Percentiles rank a stretch among this genome's conserved stretches.
phyloP scores from a whole-genome alignment of 1,284 basidiomycete species.

The Peniophora sp. region DNA sequence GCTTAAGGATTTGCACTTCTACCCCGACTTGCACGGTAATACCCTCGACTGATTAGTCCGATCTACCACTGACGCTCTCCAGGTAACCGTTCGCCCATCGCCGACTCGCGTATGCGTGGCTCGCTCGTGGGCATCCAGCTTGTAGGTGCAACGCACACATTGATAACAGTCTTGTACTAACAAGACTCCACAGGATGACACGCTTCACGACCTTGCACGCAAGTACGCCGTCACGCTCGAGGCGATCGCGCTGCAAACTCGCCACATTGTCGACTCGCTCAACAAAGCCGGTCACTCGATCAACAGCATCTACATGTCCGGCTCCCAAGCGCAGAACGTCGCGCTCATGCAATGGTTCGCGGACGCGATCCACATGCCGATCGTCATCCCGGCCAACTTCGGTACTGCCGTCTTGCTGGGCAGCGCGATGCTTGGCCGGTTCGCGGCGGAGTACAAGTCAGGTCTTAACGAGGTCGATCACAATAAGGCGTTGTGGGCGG shows the following conservation, averaged over 20 bases:
- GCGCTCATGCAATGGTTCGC: slow-evolving; percentile 86
- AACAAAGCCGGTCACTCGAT: slow-evolving; percentile 84
- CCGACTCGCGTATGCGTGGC: slow-evolving; percentile 89
- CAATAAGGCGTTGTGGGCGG: slow-evolving; percentile 76
- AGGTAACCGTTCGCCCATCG: slow-evolving; percentile 95
- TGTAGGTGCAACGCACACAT: slow-evolving; percentile 24
- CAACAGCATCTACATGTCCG: slow-evolving; percentile 85
- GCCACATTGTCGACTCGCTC: slow-evolving; percentile 92
- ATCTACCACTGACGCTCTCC: slow-evolving; percentile 5
- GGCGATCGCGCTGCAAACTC: slow-evolving; percentile 91
- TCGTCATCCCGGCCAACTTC: slow-evolving; percentile 76
- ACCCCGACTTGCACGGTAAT: slow-evolving; percentile 85
- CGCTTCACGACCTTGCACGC: slow-evolving; percentile 77
- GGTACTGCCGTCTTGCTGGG: slow-evolving; percentile 87
- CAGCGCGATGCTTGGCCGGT: slow-evolving; percentile 88
- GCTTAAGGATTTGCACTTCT: slow-evolving; percentile 87
- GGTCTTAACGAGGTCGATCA: slow-evolving; percentile 41
- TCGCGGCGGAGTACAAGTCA: slow-evolving; percentile 58
- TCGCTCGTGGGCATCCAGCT: slow-evolving; percentile 85
- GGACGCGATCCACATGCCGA: slow-evolving; percentile 76
- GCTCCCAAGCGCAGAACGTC: slow-evolving; percentile 84
- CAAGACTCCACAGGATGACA: slow-evolving; percentile 45
- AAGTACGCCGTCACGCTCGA: slow-evolving; percentile 92
- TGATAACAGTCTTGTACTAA: neutral
- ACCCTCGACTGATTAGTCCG: slow-evolving; percentile 1